Base-by-base conservation (phyloP, 768 basidiomycete species). In the Suillus luteus region DNA sequence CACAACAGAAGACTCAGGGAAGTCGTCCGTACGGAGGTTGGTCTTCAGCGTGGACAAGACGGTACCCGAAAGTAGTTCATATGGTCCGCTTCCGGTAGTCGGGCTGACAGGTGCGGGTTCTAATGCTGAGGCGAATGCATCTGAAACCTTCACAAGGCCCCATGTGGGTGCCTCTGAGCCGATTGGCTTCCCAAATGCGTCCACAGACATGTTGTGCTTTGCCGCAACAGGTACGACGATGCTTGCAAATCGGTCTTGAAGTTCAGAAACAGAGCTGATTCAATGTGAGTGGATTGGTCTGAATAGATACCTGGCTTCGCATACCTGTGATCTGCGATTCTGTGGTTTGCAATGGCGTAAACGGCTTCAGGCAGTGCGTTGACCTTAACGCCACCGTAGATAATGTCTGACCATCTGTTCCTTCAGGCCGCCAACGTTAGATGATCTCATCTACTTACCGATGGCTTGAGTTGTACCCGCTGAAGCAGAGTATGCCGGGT, bases 351-450 rank as follows among this genome's bases (percentile, higher is more conserved):
- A 24, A 80, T 61, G 7, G 77, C 78, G 63, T 69, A 77, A 17
- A 69, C 77, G 38, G 70, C 71, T 65, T 84, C 83, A 0, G 82
- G 81, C 12, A 85, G 73, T 1, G 81, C 81, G 63, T 84, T 83
- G 49, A 77, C 72, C 73, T 85, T 84, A 1, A 76, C 75, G 14
- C 76, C 79, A 15, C 80, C 79, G 24, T 72, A 66, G 51, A 84
- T 73, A 10, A 85, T 67, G 62, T 84, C 82, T 67, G 76, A 74
- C 2, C 76, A 3, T 79, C 73, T 6, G 72, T 72, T n/a, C 64
- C n/a, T 57, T 12, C 71, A 24, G 8, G 63, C 31, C 3, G 64
- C 68, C 7, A 46, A 76, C 64, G 71, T 68, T 43, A 74, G 69
- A 4, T 74, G 71, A 1, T 68, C 74, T 59, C 75, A 68, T 9